Evolutionary conservation across 2,329 filamentous ascomycete species (phyloP), one percentile per base, ranked within the genome.

Genomic region (Stachybotrys chlorohalonatus): DNA sequence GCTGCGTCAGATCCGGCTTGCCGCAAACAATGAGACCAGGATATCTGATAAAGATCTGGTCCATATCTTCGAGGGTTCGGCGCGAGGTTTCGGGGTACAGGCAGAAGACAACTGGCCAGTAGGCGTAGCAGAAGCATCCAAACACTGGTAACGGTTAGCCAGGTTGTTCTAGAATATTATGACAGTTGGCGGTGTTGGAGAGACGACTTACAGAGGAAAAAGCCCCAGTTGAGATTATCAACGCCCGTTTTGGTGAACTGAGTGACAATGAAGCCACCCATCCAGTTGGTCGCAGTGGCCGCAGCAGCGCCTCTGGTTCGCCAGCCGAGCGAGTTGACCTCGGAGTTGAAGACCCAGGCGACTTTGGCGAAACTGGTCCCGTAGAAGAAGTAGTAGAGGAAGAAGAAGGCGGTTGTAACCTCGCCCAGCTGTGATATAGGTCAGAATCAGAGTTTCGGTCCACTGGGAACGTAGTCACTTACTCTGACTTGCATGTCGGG

Each of bases 11-110:
- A 15, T 61, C 60, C 5, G 15, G 56, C 52, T 69, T 66, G 31
- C 64, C 60, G 36, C 63, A 72, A 13, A 73, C 70, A 39, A 72
- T 59, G 13, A 66, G 47, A 13, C 59, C 60, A 1, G 63, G 63
- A 47, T 66, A 62, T 39, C 62, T 61, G 42, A 66, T 65, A 56
- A 72, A 74, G 47, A 73, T 73, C 54, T 73, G 64, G 56, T 78
- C 75, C 63, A 78, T 77, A 49, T 78, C 75, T 59, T 79, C 76
- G 7, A 79, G 66, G 0, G 75, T 73, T 9, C 71, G 67, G 50
- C 73, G 67, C 6, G 72, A 63, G 1, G 77, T 79, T 60, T 80
- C 77, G 0, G 75, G 76, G 54, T 79, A 79, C 49, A 81, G 69
- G 55, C 76, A 68, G 60, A 75, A 80, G 6, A 77, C 73, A 46